These are phyloP conservation scores for Aureobasidium vineae DNA, from an alignment of 2,329 filamentous ascomycete species.

Conservation along the genomic window DNA sequence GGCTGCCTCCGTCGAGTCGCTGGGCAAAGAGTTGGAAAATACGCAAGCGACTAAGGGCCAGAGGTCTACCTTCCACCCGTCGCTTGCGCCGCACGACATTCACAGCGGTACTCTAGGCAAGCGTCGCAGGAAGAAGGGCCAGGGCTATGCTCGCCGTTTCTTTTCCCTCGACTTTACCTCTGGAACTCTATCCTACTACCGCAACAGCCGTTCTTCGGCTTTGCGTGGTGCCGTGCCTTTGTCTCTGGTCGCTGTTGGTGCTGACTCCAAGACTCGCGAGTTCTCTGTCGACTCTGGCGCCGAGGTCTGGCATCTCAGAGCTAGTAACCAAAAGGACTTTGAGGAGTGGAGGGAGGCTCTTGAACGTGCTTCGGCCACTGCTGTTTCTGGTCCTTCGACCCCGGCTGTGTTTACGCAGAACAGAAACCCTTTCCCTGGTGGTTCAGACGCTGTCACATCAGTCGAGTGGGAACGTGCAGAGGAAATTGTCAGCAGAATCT, in stretches of 20 bases:
- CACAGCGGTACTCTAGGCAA: conserved; percentile 87
- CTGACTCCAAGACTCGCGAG: conserved; percentile 82
- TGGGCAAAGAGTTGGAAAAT: conserved; percentile 6
- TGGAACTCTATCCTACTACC: conserved; percentile 93
- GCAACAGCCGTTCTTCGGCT: conserved; percentile 88
- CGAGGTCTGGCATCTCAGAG: conserved; percentile 92
- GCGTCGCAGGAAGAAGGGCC: conserved; percentile 86
- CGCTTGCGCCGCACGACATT: conserved; percentile 52
- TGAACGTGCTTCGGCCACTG: conserved; percentile 66
- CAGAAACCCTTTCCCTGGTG: background rate
- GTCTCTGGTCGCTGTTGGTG: conserved; percentile 84
- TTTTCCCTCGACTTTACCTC: conserved; percentile 95
- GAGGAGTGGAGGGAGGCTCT: conserved; percentile 81
- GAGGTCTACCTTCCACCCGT: background rate
- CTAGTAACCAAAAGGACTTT: conserved; percentile 80
- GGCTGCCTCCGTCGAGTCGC: background rate
- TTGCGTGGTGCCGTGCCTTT: conserved; percentile 89
- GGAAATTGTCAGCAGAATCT: conserved; percentile 77
- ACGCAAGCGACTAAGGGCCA: background rate
- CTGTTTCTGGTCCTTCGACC: conserved; percentile 28
- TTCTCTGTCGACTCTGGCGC: conserved; percentile 97
- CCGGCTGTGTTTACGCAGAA: conserved; percentile 3
- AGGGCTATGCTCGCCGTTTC: conserved; percentile 88
- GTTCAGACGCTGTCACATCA: conserved; percentile 17
- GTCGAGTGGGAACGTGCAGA: conserved; percentile 84